A percentile compares a stretch with the other conserved stretches of the same genome.
phyloP scores from a whole-genome alignment of 371 early-diverging fungal genomes.

The Entomophthora muscae region DNA sequence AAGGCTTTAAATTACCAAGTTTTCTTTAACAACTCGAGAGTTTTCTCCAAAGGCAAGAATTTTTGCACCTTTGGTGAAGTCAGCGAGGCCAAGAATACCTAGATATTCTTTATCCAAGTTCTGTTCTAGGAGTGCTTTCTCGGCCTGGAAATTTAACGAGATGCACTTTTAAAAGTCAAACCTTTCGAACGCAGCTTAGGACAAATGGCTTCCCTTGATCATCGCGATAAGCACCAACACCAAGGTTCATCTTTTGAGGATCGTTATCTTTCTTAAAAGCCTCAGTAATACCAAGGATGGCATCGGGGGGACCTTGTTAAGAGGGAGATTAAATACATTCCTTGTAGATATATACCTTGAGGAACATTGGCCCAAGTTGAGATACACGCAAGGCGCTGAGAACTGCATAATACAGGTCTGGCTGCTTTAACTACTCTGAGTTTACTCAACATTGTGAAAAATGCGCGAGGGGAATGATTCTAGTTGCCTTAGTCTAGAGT shows the following conservation, averaged over 20 bases:
- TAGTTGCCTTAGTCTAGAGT: no score
- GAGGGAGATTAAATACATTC: no score
- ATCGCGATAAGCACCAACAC: conserved; percentile 96
- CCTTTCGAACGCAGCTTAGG: conserved; percentile 70
- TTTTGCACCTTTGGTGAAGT: conserved; percentile 67
- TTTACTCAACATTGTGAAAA: no score
- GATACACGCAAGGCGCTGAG: no score
- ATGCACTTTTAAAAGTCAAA: background rate
- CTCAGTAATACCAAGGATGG: conserved; percentile 90
- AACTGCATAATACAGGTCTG: no score
- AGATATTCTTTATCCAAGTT: conserved; percentile 89
- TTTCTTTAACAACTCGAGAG: conserved; percentile 43
- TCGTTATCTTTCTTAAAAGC: conserved; percentile 84
- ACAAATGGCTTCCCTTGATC: conserved; percentile 89
- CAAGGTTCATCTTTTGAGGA: conserved; percentile 92
- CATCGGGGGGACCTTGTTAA: conserved; percentile 77
- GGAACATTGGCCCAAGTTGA: conserved; percentile 63
- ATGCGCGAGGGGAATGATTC: no score
- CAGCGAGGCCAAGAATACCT: conserved; percentile 79
- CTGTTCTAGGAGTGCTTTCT: conserved; percentile 41
- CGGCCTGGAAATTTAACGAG: conserved; percentile 65
- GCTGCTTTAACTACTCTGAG: no score
- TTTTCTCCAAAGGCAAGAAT: conserved; percentile 77
- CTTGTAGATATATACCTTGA: no score
- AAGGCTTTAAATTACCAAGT: conserved; percentile 35